Conservation (phyloP, 2,329 filamentous ascomycete species). For the Dactylellina sp. region DNA sequence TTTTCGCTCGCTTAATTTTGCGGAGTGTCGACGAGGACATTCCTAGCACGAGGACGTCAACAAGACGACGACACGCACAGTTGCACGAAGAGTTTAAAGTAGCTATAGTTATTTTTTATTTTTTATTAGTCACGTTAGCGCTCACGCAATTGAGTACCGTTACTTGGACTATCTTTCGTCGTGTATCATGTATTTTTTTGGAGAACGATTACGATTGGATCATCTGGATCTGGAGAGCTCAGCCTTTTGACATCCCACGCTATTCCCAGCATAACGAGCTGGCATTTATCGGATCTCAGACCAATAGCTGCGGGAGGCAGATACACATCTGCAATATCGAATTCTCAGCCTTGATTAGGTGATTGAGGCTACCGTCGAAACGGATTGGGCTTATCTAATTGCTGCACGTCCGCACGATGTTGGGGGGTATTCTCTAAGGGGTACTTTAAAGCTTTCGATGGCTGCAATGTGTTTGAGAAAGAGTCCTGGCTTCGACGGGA, state of each 20-base stretch:
- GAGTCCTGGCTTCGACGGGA: constrained; percentile 42
- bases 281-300: constrained; percentile 27
- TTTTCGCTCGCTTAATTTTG: constrained; percentile 24
- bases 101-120: no score
- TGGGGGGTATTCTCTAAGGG: constrained; percentile 40
- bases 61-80: neutral
- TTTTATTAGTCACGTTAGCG: constrained; percentile 7
- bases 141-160: constrained; percentile 38
- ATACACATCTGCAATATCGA: no score
- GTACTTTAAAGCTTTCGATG: constrained; percentile 6
- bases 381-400: constrained; percentile 42
- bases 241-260: constrained; percentile 44
- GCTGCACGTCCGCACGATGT: constrained; percentile 17
- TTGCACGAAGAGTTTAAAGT: no score
- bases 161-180: constrained; percentile 17
- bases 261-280: constrained; percentile 6
- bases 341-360: constrained; percentile 44
- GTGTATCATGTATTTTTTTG: neutral
- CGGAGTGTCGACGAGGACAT: constrained; percentile 18
- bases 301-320: neutral
- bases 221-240: constrained; percentile 15
- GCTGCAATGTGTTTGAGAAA: constrained; percentile 21
- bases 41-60: constrained; percentile 21
- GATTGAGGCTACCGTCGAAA: constrained; percentile 5
- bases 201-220: constrained; percentile 12